Conservation (phyloP, 352 stramenopile genomes). For the Phytophthora lateralis region DNA sequence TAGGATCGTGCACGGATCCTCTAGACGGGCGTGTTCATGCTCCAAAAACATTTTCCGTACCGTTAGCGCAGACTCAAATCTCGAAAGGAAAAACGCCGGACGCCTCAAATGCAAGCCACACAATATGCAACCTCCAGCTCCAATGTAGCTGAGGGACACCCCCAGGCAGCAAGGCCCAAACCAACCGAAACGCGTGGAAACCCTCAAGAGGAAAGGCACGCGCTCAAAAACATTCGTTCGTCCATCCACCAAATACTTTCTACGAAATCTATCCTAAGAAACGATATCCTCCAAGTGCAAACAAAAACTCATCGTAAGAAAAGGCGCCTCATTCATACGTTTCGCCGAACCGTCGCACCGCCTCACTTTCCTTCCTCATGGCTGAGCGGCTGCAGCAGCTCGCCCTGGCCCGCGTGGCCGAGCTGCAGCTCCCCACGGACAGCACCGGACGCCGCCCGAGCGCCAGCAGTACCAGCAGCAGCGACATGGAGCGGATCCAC, state of each 20-base stretch:
- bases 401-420: slow-evolving; percentile 18
- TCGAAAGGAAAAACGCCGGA: neutral
- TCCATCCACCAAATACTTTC: slow-evolving; percentile 14
- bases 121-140: neutral
- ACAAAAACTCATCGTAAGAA: slow-evolving; percentile 30
- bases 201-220: neutral
- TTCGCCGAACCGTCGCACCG: slow-evolving; percentile 9
- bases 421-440: slow-evolving; percentile 20
- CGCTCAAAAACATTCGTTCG: neutral
- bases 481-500: slow-evolving; percentile 52
- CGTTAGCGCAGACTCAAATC: neutral
- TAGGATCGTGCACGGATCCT: neutral
- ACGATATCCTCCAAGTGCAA: slow-evolving; percentile 10
- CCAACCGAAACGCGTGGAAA: neutral
- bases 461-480: slow-evolving; percentile 30
- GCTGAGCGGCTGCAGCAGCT: slow-evolving; percentile 17
- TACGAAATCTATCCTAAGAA: slow-evolving; percentile 21
- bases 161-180: no score
- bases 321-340: slow-evolving; percentile 27
- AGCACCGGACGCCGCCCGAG: slow-evolving; percentile 15
- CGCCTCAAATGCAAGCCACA: neutral
- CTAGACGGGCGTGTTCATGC: no score
- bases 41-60: neutral
- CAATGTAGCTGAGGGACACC: neutral
- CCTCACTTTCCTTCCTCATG: slow-evolving; percentile 13